Percentiles rank a stretch among this genome's conserved stretches.
Evolutionary conservation across 805 yeast species (phyloP).

Genomic region (Saturnispora gosingensis): DNA sequence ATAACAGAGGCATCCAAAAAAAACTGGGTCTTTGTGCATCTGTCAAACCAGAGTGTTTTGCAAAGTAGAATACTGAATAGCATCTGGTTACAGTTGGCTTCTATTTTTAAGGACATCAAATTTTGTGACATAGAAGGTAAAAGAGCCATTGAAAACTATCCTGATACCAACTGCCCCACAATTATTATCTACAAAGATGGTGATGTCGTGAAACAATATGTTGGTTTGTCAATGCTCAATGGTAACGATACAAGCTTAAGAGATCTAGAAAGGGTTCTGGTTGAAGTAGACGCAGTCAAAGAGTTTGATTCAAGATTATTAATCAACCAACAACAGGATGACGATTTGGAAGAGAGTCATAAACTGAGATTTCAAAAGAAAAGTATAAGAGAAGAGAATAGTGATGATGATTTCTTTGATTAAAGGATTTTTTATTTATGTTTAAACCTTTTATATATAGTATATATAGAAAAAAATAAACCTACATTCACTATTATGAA

Average conservation of each 20-base stretch:
- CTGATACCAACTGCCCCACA: constrained; percentile 87
- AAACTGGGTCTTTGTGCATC: constrained; percentile 64
- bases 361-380: constrained; percentile 48
- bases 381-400: constrained; percentile 36
- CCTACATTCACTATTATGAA: constrained; percentile 9
- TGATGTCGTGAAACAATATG: constrained; percentile 68
- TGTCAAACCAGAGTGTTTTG: constrained; percentile 55
- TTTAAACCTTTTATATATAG: neutral
- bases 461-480: neutral
- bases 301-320: constrained; percentile 58
- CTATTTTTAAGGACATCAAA: constrained; percentile 69
- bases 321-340: constrained; percentile 49
- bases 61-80: constrained; percentile 67
- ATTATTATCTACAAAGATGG: constrained; percentile 71
- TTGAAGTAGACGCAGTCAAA: constrained; percentile 55
- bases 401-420: constrained; percentile 38
- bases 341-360: constrained; percentile 44
- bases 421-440: constrained; percentile 14
- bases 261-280: constrained; percentile 70
- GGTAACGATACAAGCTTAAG: constrained; percentile 64
- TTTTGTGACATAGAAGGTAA: constrained; percentile 87
- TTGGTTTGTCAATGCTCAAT: constrained; percentile 74
- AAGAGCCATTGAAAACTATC: constrained; percentile 88
- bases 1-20: constrained; percentile 73
- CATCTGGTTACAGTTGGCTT: constrained; percentile 49